Conservation (phyloP, 768 basidiomycete species). For the Leccinum barrowsii region DNA sequence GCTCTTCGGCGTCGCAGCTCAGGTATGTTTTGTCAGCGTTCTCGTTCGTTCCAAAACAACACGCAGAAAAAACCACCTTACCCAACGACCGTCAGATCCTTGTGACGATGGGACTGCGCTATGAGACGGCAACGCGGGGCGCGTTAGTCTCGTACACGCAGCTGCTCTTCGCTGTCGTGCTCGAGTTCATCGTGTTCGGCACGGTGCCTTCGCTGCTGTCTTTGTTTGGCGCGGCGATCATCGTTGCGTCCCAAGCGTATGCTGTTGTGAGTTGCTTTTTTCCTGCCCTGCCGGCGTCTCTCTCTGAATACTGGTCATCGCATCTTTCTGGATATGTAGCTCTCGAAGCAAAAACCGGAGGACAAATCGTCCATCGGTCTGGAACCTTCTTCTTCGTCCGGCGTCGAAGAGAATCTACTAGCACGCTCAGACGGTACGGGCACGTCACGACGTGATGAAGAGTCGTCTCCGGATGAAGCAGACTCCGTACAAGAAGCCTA, state of each 20-base stretch:
- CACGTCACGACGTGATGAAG: too few relatives aligned
- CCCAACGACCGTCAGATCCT: conserved; percentile 36
- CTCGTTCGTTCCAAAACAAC: neutral
- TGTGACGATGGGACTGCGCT: conserved; percentile 56
- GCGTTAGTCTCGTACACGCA: conserved; percentile 60
- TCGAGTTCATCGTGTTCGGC: conserved; percentile 67
- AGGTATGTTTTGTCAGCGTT: conserved; percentile 15
- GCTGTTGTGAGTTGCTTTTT: conserved; percentile 1
- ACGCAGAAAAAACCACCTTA: neutral
- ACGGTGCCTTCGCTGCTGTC: conserved; percentile 56
- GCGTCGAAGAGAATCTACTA: too few relatives aligned
- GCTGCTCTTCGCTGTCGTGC: conserved; percentile 62
- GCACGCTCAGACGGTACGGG: too few relatives aligned
- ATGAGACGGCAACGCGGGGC: conserved; percentile 62
- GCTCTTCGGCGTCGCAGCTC: conserved; percentile 9
- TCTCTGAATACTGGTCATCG: neutral
- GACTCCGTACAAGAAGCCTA: too few relatives aligned
- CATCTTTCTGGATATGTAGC: neutral
- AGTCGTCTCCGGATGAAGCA: too few relatives aligned
- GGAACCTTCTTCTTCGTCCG: too few relatives aligned
- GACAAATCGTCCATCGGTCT: neutral
- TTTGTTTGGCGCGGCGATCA: conserved; percentile 60
- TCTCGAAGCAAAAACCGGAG: conserved; percentile 2
- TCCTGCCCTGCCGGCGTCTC: too few relatives aligned
- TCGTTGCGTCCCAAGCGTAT: conserved; percentile 37